These are phyloP conservation scores for Oryza glumipatula DNA, from an alignment of 176 grass and related monocot species.

Conservation along the genomic window DNA sequence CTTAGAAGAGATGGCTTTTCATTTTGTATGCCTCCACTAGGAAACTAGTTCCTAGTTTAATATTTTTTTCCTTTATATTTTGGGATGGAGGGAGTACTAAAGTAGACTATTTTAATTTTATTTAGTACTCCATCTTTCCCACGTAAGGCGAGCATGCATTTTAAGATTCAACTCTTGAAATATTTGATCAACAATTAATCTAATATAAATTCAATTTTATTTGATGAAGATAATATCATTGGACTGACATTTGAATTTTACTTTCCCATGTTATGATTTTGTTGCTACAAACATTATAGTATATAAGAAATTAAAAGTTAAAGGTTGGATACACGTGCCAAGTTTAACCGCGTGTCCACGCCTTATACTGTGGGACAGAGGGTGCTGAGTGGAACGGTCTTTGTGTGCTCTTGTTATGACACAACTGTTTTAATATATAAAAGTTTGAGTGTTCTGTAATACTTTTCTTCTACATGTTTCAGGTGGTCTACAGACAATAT, in stretches of 20 bases:
- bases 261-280: too few relatives aligned
- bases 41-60: not conserved
- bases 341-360: too few relatives aligned
- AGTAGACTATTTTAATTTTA: not conserved
- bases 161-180: too few relatives aligned
- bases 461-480: conserved; percentile 22
- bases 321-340: too few relatives aligned
- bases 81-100: not conserved
- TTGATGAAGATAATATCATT: too few relatives aligned
- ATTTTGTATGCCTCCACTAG: conserved; percentile 17
- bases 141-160: too few relatives aligned
- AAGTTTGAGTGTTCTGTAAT: conserved; percentile 14
- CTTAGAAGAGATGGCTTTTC: conserved; percentile 15
- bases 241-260: too few relatives aligned
- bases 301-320: too few relatives aligned
- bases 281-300: too few relatives aligned
- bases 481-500: conserved; percentile 86
- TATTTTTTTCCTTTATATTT: not conserved
- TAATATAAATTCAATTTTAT: too few relatives aligned
- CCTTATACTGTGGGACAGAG: not conserved
- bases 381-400: conserved; percentile 1
- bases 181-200: too few relatives aligned
- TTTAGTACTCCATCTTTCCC: not conserved
- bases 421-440: conserved; percentile 12
- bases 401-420: conserved; percentile 36